Base-by-base conservation (phyloP, 345 rosid genomes). In the Clarkia xantiana region DNA sequence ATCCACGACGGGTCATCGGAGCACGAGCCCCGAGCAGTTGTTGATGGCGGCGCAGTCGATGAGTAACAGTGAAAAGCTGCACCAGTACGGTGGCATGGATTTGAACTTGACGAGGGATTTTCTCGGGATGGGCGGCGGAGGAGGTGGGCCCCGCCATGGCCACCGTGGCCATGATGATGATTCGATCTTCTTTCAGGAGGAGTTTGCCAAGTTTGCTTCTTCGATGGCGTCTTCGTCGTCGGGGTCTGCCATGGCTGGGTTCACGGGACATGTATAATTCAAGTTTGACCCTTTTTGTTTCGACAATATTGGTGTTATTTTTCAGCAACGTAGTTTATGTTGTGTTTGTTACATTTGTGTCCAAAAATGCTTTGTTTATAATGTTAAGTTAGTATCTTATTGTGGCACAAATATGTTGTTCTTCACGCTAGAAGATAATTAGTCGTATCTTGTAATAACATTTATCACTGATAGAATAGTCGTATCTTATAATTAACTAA, bases 61-160 rank as follows among this genome's bases (percentile, higher is more conserved):
- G 36, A 29, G n/a, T 22, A 43, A 53, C 17, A 45, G 29, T 12
- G 44, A 29, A 6, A 17, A 49, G 18, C 53, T 25, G 41, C 46
- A 22, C 17, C 46, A 38, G 47, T 40, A 22, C 15, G 18, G 45
- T 22, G 46, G 47, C 3, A 19, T n/a, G 36, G 56, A 41, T 9
- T 11, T 20, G 38, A 53, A 19, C 34, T 5, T 42, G 47, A 53
- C 56, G 38, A 53, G 56, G 47, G 56, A 53, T 19, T 53, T 53
- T 53, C 36, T 53, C 10, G 56, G 56, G 17, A 15, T 49, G 53
- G 53, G 53, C 14, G 53, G 41, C 9, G 20, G 7, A 29, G 36
- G 36, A 2, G 8, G 36, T 29, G 36, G 36, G 36, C 9, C 8
- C 36, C 36, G 36, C 36, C 36, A 29, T 10, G 8, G 18, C 41